Conservation (phyloP, 2,329 filamentous ascomycete species). For the Clonostachys rhizophaga region DNA sequence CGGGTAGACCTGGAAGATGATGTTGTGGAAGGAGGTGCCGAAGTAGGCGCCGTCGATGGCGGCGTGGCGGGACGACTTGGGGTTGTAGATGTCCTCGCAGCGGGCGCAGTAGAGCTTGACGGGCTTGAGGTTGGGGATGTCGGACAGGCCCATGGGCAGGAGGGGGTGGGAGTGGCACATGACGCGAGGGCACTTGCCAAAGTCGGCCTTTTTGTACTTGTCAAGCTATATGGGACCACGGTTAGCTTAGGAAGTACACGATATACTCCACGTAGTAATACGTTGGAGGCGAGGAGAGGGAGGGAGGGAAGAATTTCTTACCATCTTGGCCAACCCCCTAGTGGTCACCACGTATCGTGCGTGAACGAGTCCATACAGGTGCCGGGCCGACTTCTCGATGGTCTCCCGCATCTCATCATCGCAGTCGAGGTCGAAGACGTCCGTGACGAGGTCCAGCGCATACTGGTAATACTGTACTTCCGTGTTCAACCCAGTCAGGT, state of each 20-base stretch:
- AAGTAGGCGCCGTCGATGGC: constrained; percentile 98
- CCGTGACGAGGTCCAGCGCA: constrained; percentile 93
- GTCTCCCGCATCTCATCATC: constrained; percentile 98
- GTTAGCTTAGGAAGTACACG: not conserved
- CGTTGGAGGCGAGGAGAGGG: not conserved
- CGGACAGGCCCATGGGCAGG: constrained; percentile 89
- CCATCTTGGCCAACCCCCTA: constrained; percentile 92
- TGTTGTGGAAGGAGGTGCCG: constrained; percentile 96
- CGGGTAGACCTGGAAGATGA: constrained; percentile 97
- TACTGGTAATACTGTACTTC: constrained; percentile 99
- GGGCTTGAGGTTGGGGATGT: constrained; percentile 79
- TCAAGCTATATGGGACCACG: constrained; percentile 63
- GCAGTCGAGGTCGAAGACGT: constrained; percentile 97
- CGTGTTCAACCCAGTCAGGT: constrained; percentile 92
- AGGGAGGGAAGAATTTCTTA: constrained; percentile 32
- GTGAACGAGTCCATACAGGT: constrained; percentile 93
- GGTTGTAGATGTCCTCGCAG: constrained; percentile 98
- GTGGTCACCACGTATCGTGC: constrained; percentile 97
- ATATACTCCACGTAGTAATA: not conserved
- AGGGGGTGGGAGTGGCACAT: constrained; percentile 91
- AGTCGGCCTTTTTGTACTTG: constrained; percentile 97
- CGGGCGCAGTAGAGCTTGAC: constrained; percentile 97
- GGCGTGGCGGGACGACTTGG: constrained; percentile 93
- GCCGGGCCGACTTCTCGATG: constrained; percentile 94
- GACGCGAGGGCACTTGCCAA: constrained; percentile 96